phyloP scores from a whole-genome alignment of 441 rosid species.

The Bocquillonia castaneifolia region DNA sequence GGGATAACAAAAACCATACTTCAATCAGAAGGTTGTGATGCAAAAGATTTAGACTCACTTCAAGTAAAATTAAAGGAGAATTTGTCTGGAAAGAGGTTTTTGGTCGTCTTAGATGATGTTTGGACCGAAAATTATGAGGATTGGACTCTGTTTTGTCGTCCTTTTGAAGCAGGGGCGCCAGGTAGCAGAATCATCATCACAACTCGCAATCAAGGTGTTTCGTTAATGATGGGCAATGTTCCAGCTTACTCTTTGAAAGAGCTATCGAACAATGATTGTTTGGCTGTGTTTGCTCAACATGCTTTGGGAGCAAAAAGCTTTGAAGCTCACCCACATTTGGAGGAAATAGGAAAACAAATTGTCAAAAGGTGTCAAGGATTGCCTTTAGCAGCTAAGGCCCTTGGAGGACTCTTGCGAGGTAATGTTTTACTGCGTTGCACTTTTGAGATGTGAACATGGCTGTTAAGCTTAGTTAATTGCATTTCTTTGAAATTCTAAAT shows the following conservation, averaged over 20 bases:
- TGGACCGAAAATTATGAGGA: conserved; percentile 4
- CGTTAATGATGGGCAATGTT: conserved; percentile 7
- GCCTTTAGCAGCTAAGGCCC: conserved; percentile 8
- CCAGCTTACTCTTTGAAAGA: not conserved
- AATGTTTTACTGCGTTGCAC: too few relatives aligned
- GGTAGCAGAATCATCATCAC: conserved; percentile 5
- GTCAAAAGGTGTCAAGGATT: conserved; percentile 10
- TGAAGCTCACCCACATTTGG: not conserved
- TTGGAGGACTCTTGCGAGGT: conserved; percentile 7
- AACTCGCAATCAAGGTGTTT: conserved; percentile 8
- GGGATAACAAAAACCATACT: conserved; percentile 9
- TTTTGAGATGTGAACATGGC: too few relatives aligned
- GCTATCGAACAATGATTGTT: conserved; percentile 11
- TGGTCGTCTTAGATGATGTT: not conserved
- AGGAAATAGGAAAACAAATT: not conserved
- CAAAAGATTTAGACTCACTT: not conserved
- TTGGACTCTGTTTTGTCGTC: conserved; percentile 9
- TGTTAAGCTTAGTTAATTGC: too few relatives aligned
- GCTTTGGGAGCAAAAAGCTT: conserved; percentile 3
- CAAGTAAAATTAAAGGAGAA: conserved; percentile 6
- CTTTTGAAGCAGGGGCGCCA: conserved; percentile 10
- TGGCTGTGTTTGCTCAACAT: conserved; percentile 11
- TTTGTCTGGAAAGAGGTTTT: conserved; percentile 12
- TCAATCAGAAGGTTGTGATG: not conserved
- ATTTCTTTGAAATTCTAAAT: too few relatives aligned